Conservation (phyloP, 2,329 filamentous ascomycete genomes). For the Fusarium succisae region DNA sequence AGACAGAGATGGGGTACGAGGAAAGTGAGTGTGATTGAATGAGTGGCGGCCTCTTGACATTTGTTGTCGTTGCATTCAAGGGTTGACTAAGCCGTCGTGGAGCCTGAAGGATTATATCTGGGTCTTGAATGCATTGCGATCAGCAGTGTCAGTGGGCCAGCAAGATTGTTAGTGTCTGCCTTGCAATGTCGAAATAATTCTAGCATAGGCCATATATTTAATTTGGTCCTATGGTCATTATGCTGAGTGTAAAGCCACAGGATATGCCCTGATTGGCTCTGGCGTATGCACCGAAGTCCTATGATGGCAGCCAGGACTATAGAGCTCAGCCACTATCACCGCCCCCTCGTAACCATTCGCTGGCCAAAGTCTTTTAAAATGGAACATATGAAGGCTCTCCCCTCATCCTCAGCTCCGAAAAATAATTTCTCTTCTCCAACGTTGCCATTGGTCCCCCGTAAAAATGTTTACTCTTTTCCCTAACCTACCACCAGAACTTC, state of each 20-base stretch:
- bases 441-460: not conserved
- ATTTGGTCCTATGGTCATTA: not conserved
- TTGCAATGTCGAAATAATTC: not conserved
- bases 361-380: not conserved
- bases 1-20: not conserved
- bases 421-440: rapidly evolving
- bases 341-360: not conserved
- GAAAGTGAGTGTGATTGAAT: not conserved
- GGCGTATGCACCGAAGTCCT: not conserved
- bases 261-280: not conserved
- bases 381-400: not conserved
- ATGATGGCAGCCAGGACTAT: not conserved
- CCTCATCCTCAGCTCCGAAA: too few relatives aligned
- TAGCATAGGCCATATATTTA: rapidly evolving
- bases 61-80: not conserved
- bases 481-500: constrained; percentile 6
- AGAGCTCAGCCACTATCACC: not conserved
- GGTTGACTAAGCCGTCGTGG: constrained; percentile 4
- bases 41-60: not conserved
- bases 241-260: not conserved
- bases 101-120: not conserved
- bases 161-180: not conserved
- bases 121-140: not conserved
- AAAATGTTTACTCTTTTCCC: constrained; percentile 8
- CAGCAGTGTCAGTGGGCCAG: not conserved